Percentiles rank a stretch among this genome's conserved stretches.
phyloP scores from a whole-genome alignment of 192 early-diverging fungal genomes.

The Spizellomyces sp. region DNA sequence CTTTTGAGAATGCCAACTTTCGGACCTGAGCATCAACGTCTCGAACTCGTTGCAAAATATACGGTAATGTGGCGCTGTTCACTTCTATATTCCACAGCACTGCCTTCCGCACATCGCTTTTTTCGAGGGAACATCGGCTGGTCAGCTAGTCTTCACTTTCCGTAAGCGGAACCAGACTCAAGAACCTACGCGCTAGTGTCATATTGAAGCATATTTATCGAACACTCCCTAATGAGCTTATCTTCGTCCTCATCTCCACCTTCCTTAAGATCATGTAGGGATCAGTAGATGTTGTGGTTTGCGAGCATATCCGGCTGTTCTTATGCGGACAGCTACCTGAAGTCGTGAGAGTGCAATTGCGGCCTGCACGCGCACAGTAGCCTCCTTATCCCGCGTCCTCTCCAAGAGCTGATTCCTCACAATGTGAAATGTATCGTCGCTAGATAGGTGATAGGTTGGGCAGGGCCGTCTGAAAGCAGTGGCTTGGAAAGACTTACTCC shows the following conservation, averaged over 20 bases:
- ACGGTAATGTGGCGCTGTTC: conserved; percentile 61
- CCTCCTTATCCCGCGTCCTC: conserved; percentile 79
- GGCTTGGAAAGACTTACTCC: conserved; percentile 53
- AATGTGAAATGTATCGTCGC: conserved; percentile 74
- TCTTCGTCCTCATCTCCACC: conserved; percentile 55
- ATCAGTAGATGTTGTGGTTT: background rate
- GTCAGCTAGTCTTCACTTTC: background rate
- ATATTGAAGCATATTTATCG: conserved; percentile 67
- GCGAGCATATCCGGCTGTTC: background rate
- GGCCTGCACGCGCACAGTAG: conserved; percentile 75
- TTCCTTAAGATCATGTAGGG: conserved; percentile 39
- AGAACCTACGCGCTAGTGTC: conserved; percentile 73
- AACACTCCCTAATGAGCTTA: conserved; percentile 60
- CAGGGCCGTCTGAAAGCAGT: background rate
- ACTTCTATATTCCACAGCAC: conserved; percentile 77
- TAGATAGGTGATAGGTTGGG: conserved; percentile 16
- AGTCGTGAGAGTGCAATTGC: conserved; percentile 76
- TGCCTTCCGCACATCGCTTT: conserved; percentile 79
- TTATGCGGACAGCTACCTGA: conserved; percentile 47
- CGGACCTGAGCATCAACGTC: conserved; percentile 79
- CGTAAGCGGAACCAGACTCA: background rate
- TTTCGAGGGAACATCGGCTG: background rate
- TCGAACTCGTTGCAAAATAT: conserved; percentile 73
- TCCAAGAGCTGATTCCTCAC: conserved; percentile 69
- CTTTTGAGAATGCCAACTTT: conserved; percentile 68